Percentiles rank a stretch among this genome's conserved stretches.
Evolutionary conservation across 257 asterid genomes (phyloP).

Genomic region (Plantago major): DNA sequence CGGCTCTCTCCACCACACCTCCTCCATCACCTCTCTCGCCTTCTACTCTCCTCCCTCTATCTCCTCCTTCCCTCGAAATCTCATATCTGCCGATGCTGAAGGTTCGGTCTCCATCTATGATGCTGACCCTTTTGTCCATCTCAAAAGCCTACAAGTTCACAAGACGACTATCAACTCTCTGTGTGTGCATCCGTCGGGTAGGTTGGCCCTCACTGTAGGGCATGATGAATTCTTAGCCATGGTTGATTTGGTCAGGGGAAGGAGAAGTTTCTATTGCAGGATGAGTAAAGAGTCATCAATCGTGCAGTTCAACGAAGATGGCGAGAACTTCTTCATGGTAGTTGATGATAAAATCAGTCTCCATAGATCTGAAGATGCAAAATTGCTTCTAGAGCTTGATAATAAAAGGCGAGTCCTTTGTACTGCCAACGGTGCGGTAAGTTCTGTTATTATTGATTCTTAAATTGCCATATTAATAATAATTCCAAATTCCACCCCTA

Average conservation of each 20-base stretch:
- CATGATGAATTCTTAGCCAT: slow-evolving; percentile 80
- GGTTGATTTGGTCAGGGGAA: slow-evolving; percentile 84
- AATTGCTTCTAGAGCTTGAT: slow-evolving; percentile 47
- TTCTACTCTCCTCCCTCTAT: slow-evolving; percentile 65
- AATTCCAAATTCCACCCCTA: not conserved
- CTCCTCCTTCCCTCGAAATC: slow-evolving; percentile 77
- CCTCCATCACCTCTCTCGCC: slow-evolving; percentile 71
- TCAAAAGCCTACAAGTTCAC: slow-evolving; percentile 69
- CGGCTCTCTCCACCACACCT: slow-evolving; percentile 67
- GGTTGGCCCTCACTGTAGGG: slow-evolving; percentile 70
- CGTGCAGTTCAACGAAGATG: slow-evolving; percentile 48
- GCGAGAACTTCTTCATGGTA: slow-evolving; percentile 66
- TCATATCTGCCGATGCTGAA: slow-evolving; percentile 62
- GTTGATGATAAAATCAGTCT: slow-evolving; percentile 60
- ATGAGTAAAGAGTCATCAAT: slow-evolving; percentile 68
- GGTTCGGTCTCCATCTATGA: slow-evolving; percentile 74
- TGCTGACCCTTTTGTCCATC: slow-evolving; percentile 79
- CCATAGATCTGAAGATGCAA: slow-evolving; percentile 83
- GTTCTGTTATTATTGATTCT: slow-evolving; percentile 1
- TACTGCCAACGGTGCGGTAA: slow-evolving; percentile 58
- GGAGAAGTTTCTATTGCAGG: slow-evolving; percentile 71
- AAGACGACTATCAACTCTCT: slow-evolving; percentile 59
- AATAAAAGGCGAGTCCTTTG: slow-evolving; percentile 65
- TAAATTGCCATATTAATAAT: not conserved
- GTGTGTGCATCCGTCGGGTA: slow-evolving; percentile 81